phyloP scores from a whole-genome alignment of 768 basidiomycete species.

The Sporobolomyces phaffii region DNA sequence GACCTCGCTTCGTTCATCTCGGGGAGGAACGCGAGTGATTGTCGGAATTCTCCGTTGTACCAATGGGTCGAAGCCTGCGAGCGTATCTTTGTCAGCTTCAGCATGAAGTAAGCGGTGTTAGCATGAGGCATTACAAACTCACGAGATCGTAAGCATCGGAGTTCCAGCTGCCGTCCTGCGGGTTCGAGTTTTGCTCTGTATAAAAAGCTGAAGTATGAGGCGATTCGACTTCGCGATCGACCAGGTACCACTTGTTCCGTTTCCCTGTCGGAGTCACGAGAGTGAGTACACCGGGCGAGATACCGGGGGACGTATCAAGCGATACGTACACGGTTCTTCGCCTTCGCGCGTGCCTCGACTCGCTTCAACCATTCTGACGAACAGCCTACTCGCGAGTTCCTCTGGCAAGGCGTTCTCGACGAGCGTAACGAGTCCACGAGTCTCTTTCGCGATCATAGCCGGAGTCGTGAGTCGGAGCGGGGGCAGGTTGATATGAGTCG shows the following conservation, averaged over 20 bases:
- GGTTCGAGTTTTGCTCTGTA: not conserved
- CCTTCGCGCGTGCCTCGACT: not conserved
- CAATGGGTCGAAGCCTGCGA: conserved; percentile 32
- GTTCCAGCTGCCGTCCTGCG: not conserved
- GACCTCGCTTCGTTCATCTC: conserved; percentile 36
- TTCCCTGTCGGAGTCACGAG: conserved; percentile 17
- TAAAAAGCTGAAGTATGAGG: conserved; percentile 41
- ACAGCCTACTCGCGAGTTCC: conserved; percentile 34
- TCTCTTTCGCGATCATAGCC: conserved; percentile 29
- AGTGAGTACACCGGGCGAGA: too few relatives aligned
- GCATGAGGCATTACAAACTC: not conserved
- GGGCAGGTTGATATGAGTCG: conserved; percentile 30
- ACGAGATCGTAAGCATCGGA: conserved; percentile 19
- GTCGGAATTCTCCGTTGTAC: conserved; percentile 38
- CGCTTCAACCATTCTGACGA: conserved; percentile 31
- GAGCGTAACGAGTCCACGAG: conserved; percentile 37
- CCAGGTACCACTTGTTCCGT: conserved; percentile 37
- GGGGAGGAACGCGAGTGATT: conserved; percentile 9
- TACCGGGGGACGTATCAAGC: too few relatives aligned
- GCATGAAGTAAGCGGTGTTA: too few relatives aligned
- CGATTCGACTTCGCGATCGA: conserved; percentile 35
- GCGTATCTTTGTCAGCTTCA: not conserved
- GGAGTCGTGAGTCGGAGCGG: conserved; percentile 29
- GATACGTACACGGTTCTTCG: conserved; percentile 8
- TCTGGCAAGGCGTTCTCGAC: conserved; percentile 32